A percentile compares a stretch with the other conserved stretches of the same genome.
Conservation (phyloP, 257 asterid species). For the Lantana camara region DNA sequence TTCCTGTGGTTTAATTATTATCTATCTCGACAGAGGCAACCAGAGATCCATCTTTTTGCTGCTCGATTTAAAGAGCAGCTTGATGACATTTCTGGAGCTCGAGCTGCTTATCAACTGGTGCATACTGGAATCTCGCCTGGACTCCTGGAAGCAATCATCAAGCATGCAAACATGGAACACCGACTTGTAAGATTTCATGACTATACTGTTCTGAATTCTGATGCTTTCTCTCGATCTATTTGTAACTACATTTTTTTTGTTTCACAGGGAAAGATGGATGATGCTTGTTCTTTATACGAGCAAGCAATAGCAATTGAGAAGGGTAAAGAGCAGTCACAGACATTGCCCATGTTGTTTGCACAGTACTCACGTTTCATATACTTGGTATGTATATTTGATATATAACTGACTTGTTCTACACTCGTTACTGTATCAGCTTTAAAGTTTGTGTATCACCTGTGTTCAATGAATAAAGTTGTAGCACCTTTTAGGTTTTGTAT, state of each 20-base stretch:
- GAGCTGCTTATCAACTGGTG: conserved; percentile 89
- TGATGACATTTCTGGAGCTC: conserved; percentile 83
- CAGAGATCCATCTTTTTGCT: conserved; percentile 94
- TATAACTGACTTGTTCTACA: neutral
- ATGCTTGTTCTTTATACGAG: conserved; percentile 82
- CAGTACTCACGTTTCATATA: conserved; percentile 86
- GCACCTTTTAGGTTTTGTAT: neutral
- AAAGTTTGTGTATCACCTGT: conserved; percentile 4
- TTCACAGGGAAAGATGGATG: conserved; percentile 80
- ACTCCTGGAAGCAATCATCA: conserved; percentile 87
- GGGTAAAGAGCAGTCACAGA: conserved; percentile 92
- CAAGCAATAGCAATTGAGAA: conserved; percentile 94
- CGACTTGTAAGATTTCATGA: conserved; percentile 64
- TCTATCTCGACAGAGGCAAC: conserved; percentile 72
- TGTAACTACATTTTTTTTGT: conserved; percentile 25
- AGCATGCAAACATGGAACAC: conserved; percentile 96
- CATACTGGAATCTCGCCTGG: conserved; percentile 96
- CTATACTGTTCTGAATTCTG: conserved; percentile 6
- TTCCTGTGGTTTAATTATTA: conserved; percentile 25
- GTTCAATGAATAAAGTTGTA: neutral
- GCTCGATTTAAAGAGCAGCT: conserved; percentile 90
- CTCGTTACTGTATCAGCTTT: conserved; percentile 5
- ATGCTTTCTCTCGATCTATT: conserved; percentile 9
- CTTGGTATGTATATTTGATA: conserved; percentile 50
- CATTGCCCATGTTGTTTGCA: conserved; percentile 82